A percentile compares a stretch with the other conserved stretches of the same genome.
Conservation (phyloP, 2,329 filamentous ascomycete genomes). For the Fonsecaea pedrosoi region DNA sequence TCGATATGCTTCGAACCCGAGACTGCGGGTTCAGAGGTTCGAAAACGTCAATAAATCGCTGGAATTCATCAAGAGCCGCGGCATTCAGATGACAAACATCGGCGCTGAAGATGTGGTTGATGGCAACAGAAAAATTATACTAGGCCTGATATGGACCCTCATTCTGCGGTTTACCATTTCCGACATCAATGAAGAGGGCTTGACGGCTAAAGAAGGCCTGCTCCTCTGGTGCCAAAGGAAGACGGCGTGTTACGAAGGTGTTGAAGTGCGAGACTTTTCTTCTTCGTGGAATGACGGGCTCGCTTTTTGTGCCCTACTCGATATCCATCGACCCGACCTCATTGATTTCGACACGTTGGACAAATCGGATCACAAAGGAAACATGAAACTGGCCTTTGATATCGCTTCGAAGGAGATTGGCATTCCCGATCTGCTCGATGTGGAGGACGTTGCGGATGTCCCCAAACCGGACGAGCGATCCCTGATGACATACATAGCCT, state of each 20-base stretch:
- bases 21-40: slow-evolving; percentile 93
- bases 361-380: slow-evolving; percentile 90
- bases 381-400: slow-evolving; percentile 98
- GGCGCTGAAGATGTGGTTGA: slow-evolving; percentile 98
- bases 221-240: slow-evolving; percentile 98
- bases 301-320: slow-evolving; percentile 92
- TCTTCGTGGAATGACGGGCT: slow-evolving; percentile 96
- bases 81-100: slow-evolving; percentile 98
- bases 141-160: slow-evolving; percentile 96
- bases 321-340: slow-evolving; percentile 95
- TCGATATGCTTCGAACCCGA: slow-evolving; percentile 94
- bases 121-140: slow-evolving; percentile 95
- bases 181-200: slow-evolving; percentile 96
- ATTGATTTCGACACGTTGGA: slow-evolving; percentile 96
- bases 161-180: slow-evolving; percentile 98
- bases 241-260: slow-evolving; percentile 97
- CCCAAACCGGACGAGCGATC: slow-evolving; percentile 93
- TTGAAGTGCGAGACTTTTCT: slow-evolving; percentile 94
- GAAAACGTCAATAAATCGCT: slow-evolving; percentile 97
- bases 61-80: slow-evolving; percentile 86
- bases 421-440: slow-evolving; percentile 92
- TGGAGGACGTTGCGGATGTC: slow-evolving; percentile 97
- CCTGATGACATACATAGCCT: slow-evolving; percentile 99
- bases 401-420: slow-evolving; percentile 96
- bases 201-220: slow-evolving; percentile 96